These are phyloP conservation scores for Lentinula raphanica DNA, from an alignment of 768 basidiomycete species.

Conservation along the genomic window DNA sequence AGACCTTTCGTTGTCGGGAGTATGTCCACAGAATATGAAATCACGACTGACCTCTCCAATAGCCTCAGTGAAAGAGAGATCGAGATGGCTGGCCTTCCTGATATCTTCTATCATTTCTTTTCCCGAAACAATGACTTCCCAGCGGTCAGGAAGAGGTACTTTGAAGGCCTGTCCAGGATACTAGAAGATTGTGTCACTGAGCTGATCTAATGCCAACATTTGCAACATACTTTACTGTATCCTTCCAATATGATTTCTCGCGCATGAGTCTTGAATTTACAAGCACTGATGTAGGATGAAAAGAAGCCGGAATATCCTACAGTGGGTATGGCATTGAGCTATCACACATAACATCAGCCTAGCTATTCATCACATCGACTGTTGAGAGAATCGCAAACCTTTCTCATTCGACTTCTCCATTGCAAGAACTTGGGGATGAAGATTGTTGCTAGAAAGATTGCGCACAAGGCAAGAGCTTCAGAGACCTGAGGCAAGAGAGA, in stretches of 20 bases:
- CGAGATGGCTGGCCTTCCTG: slow-evolving; percentile 24
- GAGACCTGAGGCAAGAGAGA: neutral
- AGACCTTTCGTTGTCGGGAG: no score
- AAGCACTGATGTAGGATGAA: neutral
- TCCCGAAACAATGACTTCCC: slow-evolving; percentile 28
- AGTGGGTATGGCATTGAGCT: slow-evolving; percentile 10
- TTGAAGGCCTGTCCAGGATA: slow-evolving; percentile 14
- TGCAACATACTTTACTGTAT: slow-evolving; percentile 9
- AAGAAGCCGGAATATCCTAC: slow-evolving; percentile 9
- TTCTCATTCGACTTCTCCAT: neutral
- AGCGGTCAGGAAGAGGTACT: slow-evolving; percentile 20
- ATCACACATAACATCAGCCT: no score
- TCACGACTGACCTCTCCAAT: slow-evolving; percentile 7
- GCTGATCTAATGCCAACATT: neutral
- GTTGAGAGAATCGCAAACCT: no score
- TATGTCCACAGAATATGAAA: no score
- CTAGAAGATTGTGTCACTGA: neutral
- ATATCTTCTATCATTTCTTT: slow-evolving; percentile 27
- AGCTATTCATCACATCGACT: no score
- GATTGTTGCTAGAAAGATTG: neutral
- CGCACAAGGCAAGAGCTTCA: neutral
- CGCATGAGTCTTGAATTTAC: neutral
- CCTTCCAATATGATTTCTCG: slow-evolving; percentile 9
- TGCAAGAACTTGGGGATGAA: neutral
- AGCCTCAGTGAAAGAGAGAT: slow-evolving; percentile 17